These are phyloP conservation scores for Hawksworthiomyces lignivorus DNA, from an alignment of 2,329 filamentous ascomycete genomes.

Conservation along the genomic window DNA sequence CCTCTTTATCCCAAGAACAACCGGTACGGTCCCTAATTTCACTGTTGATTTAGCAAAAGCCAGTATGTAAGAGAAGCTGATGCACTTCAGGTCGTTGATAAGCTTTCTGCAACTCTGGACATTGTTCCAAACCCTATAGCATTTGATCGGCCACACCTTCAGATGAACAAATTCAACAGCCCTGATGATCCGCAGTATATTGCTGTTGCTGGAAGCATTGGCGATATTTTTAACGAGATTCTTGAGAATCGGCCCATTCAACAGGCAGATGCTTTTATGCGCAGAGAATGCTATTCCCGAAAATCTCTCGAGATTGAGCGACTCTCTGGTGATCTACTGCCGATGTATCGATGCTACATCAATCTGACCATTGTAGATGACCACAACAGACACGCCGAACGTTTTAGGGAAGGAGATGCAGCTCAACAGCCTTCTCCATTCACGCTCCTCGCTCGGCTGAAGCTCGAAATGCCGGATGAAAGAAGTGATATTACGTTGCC, in stretches of 20 bases:
- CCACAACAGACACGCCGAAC: slow-evolving; percentile 1
- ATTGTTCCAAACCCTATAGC: slow-evolving; percentile 17
- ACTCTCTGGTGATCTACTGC: slow-evolving; percentile 25
- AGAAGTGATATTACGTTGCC: too few species aligned
- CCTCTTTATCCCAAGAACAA: too few species aligned
- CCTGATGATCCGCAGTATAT: slow-evolving; percentile 13
- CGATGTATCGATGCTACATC: slow-evolving; percentile 31
- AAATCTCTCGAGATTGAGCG: slow-evolving; percentile 24
- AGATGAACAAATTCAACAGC: slow-evolving; percentile 22
- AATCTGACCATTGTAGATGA: slow-evolving; percentile 30
- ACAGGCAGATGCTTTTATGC: slow-evolving; percentile 19
- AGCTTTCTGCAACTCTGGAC: too few species aligned
- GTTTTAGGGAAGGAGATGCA: too few species aligned
- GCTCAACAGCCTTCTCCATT: too few species aligned
- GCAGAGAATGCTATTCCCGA: slow-evolving; percentile 16
- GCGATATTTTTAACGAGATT: slow-evolving; percentile 13
- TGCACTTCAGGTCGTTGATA: too few species aligned
- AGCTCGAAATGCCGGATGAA: too few species aligned
- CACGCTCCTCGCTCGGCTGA: too few species aligned
- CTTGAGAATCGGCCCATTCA: slow-evolving; percentile 12
- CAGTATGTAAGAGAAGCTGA: too few species aligned
- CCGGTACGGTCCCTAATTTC: too few species aligned
- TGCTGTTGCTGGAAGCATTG: slow-evolving; percentile 14
- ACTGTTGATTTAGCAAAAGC: too few species aligned
- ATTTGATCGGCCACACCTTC: slow-evolving; percentile 17